Evolutionary conservation across 805 yeast genomes (phyloP).

Genomic region (Grigorovia transvaalensis): DNA sequence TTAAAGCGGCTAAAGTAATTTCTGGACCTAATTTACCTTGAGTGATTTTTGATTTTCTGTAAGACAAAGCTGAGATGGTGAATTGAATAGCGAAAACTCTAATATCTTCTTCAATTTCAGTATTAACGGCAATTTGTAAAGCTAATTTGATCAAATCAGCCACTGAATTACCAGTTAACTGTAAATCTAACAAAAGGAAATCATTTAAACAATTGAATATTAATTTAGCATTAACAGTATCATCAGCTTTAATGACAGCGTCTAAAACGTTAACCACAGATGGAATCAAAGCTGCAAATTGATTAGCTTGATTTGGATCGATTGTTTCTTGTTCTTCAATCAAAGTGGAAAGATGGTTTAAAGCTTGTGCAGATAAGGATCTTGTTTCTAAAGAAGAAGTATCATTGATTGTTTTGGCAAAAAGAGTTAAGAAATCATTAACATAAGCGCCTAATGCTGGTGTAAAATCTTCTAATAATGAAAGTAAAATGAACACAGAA

Average conservation of each 20-base stretch:
- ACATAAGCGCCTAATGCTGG: slow-evolving; percentile 49
- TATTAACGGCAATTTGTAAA: slow-evolving; percentile 62
- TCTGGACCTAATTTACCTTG: slow-evolving; percentile 77
- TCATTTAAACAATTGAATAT: slow-evolving; percentile 81
- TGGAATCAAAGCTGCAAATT: slow-evolving; percentile 63
- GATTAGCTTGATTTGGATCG: slow-evolving; percentile 36
- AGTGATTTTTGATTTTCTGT: slow-evolving; percentile 70
- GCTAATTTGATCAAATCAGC: slow-evolving; percentile 59
- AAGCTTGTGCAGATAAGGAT: slow-evolving; percentile 70
- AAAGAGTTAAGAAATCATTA: slow-evolving; percentile 59
- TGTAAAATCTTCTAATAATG: slow-evolving; percentile 63
- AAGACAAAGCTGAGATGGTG: slow-evolving; percentile 64
- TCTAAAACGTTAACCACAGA: slow-evolving; percentile 71
- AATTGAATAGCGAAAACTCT: slow-evolving; percentile 79
- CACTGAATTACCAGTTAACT: slow-evolving; percentile 67
- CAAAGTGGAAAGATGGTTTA: slow-evolving; percentile 54
- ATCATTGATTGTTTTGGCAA: slow-evolving; percentile 58
- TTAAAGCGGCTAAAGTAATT: slow-evolving; percentile 61
- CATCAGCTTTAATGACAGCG: slow-evolving; percentile 60
- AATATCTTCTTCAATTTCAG: slow-evolving; percentile 63
- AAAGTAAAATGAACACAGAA: slow-evolving; percentile 67
- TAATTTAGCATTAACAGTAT: slow-evolving; percentile 58
- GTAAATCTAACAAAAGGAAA: slow-evolving; percentile 63
- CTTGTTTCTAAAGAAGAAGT: slow-evolving; percentile 60
- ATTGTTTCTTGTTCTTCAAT: slow-evolving; percentile 50